Percentiles rank a stretch among this genome's conserved stretches.
These are phyloP conservation scores for Exophiala sp. DNA, from an alignment of 2,329 filamentous ascomycete species.

Conservation along the genomic window DNA sequence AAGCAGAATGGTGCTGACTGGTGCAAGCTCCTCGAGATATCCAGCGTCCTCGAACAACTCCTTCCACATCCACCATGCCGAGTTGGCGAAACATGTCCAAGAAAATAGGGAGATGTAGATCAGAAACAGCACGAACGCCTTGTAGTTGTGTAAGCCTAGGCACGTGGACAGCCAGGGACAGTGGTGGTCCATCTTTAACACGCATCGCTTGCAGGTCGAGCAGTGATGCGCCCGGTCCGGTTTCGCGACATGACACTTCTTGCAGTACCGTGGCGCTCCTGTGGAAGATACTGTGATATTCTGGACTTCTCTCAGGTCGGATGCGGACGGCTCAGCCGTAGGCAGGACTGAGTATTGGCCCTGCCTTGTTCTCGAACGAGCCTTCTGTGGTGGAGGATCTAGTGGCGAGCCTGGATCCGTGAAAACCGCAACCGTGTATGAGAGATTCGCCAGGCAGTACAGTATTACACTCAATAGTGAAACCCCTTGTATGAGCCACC, in stretches of 20 bases:
- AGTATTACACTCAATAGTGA: conserved; percentile 66
- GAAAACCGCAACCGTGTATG: conserved; percentile 90
- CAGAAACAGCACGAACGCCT: conserved; percentile 88
- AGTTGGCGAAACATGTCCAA: conserved; percentile 73
- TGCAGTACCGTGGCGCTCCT: conserved; percentile 85
- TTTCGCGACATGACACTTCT: conserved; percentile 93
- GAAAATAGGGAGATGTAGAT: conserved; percentile 86
- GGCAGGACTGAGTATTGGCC: conserved; percentile 72
- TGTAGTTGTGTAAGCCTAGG: conserved; percentile 91
- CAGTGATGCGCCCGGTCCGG: conserved; percentile 96
- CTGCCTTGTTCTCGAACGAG: conserved; percentile 27
- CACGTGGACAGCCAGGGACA: conserved; percentile 97
- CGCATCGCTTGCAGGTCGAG: conserved; percentile 87
- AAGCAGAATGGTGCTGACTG: conserved; percentile 86
- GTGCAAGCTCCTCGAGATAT: conserved; percentile 73
- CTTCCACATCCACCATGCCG: conserved; percentile 76
- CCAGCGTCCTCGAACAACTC: conserved; percentile 70
- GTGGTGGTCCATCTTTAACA: conserved; percentile 99
- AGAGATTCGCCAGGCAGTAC: conserved; percentile 78
- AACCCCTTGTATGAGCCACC: conserved; percentile 30
- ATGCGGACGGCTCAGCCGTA: conserved; percentile 56
- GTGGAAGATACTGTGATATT: conserved; percentile 90
- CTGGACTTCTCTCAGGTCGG: conserved; percentile 49
- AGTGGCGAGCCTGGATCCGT: conserved; percentile 74
- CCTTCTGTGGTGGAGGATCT: conserved; percentile 1